A percentile compares a stretch with the other conserved stretches of the same genome.
phyloP scores from a whole-genome alignment of 768 basidiomycete genomes.

The Strobilomyces confusus region DNA sequence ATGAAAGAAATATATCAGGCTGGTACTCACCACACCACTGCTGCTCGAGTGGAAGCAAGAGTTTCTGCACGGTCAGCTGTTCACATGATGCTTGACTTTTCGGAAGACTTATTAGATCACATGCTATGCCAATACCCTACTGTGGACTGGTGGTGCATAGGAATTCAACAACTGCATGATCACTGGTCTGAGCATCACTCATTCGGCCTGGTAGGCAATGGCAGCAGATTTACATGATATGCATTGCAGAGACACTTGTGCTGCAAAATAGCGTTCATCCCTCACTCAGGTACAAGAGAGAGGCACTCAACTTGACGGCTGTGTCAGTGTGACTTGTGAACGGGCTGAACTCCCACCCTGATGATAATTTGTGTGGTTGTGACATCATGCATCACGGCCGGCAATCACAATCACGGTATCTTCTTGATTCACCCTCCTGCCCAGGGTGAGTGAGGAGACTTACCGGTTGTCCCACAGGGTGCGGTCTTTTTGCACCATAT shows the following conservation, averaged over 20 bases:
- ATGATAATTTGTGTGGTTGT: not conserved
- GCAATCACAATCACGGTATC: not conserved
- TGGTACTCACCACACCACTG: not conserved
- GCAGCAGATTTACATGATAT: slow-evolving; percentile 4
- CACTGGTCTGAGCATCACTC: too few relatives aligned
- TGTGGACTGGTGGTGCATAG: slow-evolving; percentile 2
- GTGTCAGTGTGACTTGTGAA: slow-evolving; percentile 5
- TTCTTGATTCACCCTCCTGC: slow-evolving; percentile 2
- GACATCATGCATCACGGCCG: not conserved
- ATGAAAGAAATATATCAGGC: not conserved
- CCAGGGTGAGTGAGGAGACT: not conserved
- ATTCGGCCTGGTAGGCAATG: slow-evolving; percentile 1
- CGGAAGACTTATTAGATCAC: not conserved
- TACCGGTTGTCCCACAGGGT: slow-evolving; percentile 1
- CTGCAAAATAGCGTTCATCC: not conserved
- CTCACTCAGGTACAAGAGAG: not conserved
- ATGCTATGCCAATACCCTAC: not conserved
- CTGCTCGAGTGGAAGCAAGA: slow-evolving; percentile 2
- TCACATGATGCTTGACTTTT: not conserved
- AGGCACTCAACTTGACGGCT: slow-evolving; percentile 4
- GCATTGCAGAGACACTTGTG: not conserved
- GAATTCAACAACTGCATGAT: too few relatives aligned
- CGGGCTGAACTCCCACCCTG: slow-evolving; percentile 1
- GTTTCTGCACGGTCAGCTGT: not conserved
- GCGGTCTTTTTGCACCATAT: slow-evolving; percentile 1